These are phyloP conservation scores for Trichoderma koningiopsis DNA, from an alignment of 2,329 filamentous ascomycete species.

Conservation along the genomic window DNA sequence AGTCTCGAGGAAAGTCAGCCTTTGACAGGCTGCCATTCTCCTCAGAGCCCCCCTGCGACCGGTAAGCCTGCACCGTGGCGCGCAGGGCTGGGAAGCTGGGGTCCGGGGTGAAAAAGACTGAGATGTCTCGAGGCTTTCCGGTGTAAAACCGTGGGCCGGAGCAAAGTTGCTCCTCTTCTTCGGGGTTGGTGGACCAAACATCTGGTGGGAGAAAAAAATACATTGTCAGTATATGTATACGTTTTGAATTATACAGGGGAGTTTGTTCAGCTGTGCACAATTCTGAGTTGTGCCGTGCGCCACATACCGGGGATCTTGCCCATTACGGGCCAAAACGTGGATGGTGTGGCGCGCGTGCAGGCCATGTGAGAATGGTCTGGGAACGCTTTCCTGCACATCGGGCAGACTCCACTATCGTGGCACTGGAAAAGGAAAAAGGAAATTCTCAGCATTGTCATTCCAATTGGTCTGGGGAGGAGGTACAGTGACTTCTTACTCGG, in stretches of 20 bases:
- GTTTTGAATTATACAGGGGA: neutral
- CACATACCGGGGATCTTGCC: slow-evolving; percentile 43
- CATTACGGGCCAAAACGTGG: slow-evolving; percentile 43
- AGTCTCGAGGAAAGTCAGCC: slow-evolving; percentile 43
- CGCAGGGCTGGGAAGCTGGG: slow-evolving; percentile 43
- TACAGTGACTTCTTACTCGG: slow-evolving; percentile 44
- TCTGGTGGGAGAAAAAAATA: slow-evolving; percentile 34
- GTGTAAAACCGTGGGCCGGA: slow-evolving; percentile 42
- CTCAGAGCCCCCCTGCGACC: slow-evolving; percentile 37
- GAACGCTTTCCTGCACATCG: slow-evolving; percentile 46
- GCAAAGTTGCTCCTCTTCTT: slow-evolving; percentile 40
- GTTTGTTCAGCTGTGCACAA: slow-evolving; percentile 14
- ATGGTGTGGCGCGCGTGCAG: slow-evolving; percentile 44
- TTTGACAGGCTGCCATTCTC: slow-evolving; percentile 38
- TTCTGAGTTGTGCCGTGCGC: slow-evolving; percentile 14
- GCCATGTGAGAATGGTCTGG: slow-evolving; percentile 45
- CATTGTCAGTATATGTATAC: slow-evolving; percentile 29
- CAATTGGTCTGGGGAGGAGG: slow-evolving; percentile 23
- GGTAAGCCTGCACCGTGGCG: slow-evolving; percentile 44
- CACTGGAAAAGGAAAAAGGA: slow-evolving; percentile 36
- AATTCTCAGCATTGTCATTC: slow-evolving; percentile 34
- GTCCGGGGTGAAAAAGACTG: slow-evolving; percentile 41
- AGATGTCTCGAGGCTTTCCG: slow-evolving; percentile 42
- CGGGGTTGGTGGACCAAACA: slow-evolving; percentile 42
- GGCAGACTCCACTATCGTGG: slow-evolving; percentile 46